A percentile compares a stretch with the other conserved stretches of the same genome.
Conservation (phyloP, 2,329 filamentous ascomycete genomes). For the Epichloe brachyelytri region DNA sequence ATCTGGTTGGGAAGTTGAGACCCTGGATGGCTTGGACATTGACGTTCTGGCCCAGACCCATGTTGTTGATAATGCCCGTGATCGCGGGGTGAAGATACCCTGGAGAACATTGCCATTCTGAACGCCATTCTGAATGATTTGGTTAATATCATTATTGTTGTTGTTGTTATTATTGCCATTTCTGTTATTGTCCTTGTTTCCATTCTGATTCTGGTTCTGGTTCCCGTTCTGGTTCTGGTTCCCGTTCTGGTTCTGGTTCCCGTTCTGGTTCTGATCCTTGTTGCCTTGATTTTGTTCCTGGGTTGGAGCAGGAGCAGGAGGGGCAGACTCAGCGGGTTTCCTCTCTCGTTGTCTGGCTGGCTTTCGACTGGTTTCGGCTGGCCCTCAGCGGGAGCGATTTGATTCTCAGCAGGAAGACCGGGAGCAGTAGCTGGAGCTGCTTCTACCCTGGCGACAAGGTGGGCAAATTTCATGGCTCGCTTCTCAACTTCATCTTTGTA, state of each 20-base stretch:
- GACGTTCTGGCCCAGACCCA: conserved; percentile 16
- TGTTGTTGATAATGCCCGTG: conserved; percentile 14
- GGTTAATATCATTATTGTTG: conserved; percentile 1
- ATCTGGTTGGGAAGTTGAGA: conserved; percentile 17
- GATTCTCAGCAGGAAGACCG: too few relatives aligned
- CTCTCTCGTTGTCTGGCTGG: too few relatives aligned
- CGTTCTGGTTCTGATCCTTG: too few relatives aligned
- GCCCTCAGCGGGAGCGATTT: too few relatives aligned
- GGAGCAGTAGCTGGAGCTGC: neutral
- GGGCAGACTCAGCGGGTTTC: neutral
- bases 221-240: conserved; percentile 4
- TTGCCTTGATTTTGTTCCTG: neutral
- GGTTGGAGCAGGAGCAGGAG: neutral
- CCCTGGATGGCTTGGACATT: conserved; percentile 14
- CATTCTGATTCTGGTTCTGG: neutral
- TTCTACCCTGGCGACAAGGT: neutral
- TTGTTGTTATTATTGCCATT: neutral
- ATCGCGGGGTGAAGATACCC: conserved; percentile 10
- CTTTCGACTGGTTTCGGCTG: too few relatives aligned
- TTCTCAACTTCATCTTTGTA: neutral
- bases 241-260: too few relatives aligned
- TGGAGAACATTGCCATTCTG: conserved; percentile 6
- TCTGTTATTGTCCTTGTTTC: conserved; percentile 6
- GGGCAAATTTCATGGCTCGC: neutral
- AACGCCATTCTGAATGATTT: conserved; percentile 6